phyloP scores from a whole-genome alignment of 2,329 filamentous ascomycete species.

The Fusarium subtropicale region DNA sequence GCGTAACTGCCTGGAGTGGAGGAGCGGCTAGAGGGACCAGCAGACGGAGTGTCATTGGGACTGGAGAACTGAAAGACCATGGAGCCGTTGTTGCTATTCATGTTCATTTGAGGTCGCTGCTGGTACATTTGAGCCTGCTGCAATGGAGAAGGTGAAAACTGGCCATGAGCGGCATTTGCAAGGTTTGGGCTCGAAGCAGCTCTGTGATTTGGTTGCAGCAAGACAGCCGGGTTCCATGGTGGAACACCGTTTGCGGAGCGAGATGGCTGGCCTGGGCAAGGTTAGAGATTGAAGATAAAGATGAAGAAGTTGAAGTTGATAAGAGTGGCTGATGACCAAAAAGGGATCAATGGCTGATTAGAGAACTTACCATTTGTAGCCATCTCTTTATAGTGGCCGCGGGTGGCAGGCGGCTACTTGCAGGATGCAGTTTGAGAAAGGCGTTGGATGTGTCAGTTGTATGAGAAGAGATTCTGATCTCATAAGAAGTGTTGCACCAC shows the following conservation, averaged over 20 bases:
- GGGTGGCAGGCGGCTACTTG: conserved; percentile 39
- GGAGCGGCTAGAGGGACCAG: conserved; percentile 49
- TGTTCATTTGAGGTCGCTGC: conserved; percentile 46
- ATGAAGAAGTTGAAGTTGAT: neutral
- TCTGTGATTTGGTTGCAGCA: conserved; percentile 55
- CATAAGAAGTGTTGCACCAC: conserved; percentile 39
- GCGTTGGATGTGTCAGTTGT: conserved; percentile 36
- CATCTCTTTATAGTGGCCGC: conserved; percentile 46
- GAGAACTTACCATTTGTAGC: conserved; percentile 48
- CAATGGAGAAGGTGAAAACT: conserved; percentile 37
- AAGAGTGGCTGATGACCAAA: neutral
- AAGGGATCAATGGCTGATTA: neutral
- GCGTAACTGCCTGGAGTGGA: conserved; percentile 50
- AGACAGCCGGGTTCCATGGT: conserved; percentile 57
- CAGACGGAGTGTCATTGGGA: conserved; percentile 51
- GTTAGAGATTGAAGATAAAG: conserved; percentile 30
- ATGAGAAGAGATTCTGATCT: conserved; percentile 33
- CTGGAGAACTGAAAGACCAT: conserved; percentile 59
- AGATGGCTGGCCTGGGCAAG: conserved; percentile 46
- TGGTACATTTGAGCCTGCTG: conserved; percentile 41
- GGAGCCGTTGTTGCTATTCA: conserved; percentile 49
- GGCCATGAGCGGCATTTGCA: conserved; percentile 43
- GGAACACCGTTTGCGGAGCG: conserved; percentile 45
- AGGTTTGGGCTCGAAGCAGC: conserved; percentile 47
- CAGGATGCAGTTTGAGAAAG: conserved; percentile 40